These are phyloP conservation scores for Aspergillus candidus DNA, from an alignment of 2,329 filamentous ascomycete genomes.

Conservation along the genomic window DNA sequence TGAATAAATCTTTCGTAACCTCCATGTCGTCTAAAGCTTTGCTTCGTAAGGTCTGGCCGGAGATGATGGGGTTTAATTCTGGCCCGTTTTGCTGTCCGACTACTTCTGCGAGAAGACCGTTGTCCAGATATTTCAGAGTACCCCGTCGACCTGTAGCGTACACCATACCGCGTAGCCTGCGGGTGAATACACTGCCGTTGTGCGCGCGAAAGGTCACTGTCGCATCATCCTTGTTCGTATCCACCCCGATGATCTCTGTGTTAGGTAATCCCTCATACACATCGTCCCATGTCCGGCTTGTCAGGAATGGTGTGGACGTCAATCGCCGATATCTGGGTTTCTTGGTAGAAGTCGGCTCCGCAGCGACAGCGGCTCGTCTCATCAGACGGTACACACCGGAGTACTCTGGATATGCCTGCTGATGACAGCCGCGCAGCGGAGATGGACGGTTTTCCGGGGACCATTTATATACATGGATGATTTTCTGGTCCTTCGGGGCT, in stretches of 20 bases:
- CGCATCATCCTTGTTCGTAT: conserved; percentile 27
- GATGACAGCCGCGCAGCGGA: conserved; percentile 53
- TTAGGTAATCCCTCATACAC: conserved; percentile 54
- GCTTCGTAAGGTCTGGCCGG: conserved; percentile 48
- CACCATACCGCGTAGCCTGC: conserved; percentile 44
- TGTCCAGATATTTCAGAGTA: conserved; percentile 47
- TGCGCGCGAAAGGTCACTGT: conserved; percentile 40
- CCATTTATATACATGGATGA: conserved; percentile 58
- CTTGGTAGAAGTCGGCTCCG: conserved; percentile 13
- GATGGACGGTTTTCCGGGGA: conserved; percentile 50
- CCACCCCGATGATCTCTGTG: conserved; percentile 41
- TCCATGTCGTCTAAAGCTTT: conserved; percentile 49
- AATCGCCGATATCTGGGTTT: conserved; percentile 23
- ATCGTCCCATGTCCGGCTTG: conserved; percentile 44
- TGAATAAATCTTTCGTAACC: conserved; percentile 48
- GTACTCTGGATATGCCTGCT: conserved; percentile 58
- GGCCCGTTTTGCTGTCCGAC: conserved; percentile 22
- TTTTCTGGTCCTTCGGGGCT: conserved; percentile 43
- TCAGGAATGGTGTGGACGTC: conserved; percentile 43
- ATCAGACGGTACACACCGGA: conserved; percentile 55
- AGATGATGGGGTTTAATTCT: conserved; percentile 35
- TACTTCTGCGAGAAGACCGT: conserved; percentile 44
- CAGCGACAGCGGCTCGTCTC: conserved; percentile 45
- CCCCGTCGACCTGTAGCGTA: conserved; percentile 55
- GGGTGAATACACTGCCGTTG: conserved; percentile 41